These are phyloP conservation scores for Yueomyces sp. DNA, from an alignment of 1,139 yeast genomes.

Conservation along the genomic window DNA sequence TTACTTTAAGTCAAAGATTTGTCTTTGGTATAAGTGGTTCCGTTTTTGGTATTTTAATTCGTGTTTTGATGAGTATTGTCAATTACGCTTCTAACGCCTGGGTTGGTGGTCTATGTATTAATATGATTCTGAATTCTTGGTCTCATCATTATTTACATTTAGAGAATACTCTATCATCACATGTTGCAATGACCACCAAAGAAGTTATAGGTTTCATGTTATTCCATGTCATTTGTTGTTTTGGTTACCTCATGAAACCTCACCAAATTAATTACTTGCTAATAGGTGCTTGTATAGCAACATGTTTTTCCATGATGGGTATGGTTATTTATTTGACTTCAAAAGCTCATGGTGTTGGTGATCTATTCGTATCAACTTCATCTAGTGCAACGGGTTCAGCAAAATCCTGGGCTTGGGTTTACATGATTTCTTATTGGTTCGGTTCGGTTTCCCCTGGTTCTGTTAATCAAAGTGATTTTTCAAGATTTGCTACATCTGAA, in stretches of 20 bases:
- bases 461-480: conserved; percentile 26
- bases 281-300: conserved; percentile 27
- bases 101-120: conserved; percentile 30
- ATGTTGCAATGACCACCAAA: conserved; percentile 29
- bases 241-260: conserved; percentile 29
- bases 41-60: conserved; percentile 29
- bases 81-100: conserved; percentile 33
- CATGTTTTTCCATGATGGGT: conserved; percentile 33
- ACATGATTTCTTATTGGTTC: conserved; percentile 32
- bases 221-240: conserved; percentile 30
- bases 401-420: conserved; percentile 32
- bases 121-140: conserved; percentile 27
- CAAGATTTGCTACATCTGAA: conserved; percentile 30
- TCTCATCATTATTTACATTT: conserved; percentile 25
- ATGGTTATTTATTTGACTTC: conserved; percentile 27
- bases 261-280: conserved; percentile 28
- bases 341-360: conserved; percentile 30
- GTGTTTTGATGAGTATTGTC: conserved; percentile 30
- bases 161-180: conserved; percentile 25
- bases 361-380: conserved; percentile 22
- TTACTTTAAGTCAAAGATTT: conserved; percentile 32
- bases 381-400: conserved; percentile 23
- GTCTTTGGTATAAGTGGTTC: conserved; percentile 35
- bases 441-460: conserved; percentile 33
- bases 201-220: conserved; percentile 31